A percentile compares a stretch with the other conserved stretches of the same genome.
Conservation (phyloP, 2,329 filamentous ascomycete genomes). For the Fusarium graminum region DNA sequence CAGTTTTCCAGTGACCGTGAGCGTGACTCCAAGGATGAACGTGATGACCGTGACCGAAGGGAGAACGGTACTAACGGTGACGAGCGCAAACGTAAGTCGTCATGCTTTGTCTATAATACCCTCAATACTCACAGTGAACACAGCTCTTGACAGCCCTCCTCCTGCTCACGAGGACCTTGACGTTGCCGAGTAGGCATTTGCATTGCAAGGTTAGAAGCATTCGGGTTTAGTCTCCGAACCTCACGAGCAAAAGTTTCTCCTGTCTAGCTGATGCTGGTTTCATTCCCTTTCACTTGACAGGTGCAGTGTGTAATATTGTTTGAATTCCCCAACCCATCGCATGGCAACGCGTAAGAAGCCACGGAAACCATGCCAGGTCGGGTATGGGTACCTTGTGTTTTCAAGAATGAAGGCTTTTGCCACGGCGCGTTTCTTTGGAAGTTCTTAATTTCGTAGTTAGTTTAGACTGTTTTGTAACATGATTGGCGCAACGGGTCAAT, state of each 20-base stretch:
- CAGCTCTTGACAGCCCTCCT: constrained; percentile 80
- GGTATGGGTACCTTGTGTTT: constrained; percentile 34
- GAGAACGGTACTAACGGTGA: constrained; percentile 87
- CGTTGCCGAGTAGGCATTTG: constrained; percentile 78
- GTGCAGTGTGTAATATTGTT: constrained; percentile 44
- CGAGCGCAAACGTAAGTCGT: constrained; percentile 83
- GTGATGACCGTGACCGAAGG: constrained; percentile 79
- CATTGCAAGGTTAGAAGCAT: constrained; percentile 10
- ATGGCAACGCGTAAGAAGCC: constrained; percentile 45
- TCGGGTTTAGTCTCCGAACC: constrained; percentile 28
- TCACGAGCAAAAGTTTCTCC: constrained; percentile 45
- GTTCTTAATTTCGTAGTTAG: constrained; percentile 48
- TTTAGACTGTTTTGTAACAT: constrained; percentile 50
- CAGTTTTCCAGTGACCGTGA: constrained; percentile 62
- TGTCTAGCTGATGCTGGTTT: constrained; percentile 40
- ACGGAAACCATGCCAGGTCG: constrained; percentile 35
- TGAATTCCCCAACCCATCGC: constrained; percentile 37
- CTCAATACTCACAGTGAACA: constrained; percentile 47
- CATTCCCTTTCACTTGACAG: constrained; percentile 42
- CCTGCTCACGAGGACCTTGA: constrained; percentile 94
- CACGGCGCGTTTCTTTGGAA: constrained; percentile 45
- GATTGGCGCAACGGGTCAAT: constrained; percentile 41
- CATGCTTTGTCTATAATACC: not conserved
- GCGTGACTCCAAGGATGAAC: constrained; percentile 72
- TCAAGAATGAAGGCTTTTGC: constrained; percentile 45